A percentile compares a stretch with the other conserved stretches of the same genome.
Conservation (phyloP, 192 early-diverging fungal species). For the Backusella westeae region DNA sequence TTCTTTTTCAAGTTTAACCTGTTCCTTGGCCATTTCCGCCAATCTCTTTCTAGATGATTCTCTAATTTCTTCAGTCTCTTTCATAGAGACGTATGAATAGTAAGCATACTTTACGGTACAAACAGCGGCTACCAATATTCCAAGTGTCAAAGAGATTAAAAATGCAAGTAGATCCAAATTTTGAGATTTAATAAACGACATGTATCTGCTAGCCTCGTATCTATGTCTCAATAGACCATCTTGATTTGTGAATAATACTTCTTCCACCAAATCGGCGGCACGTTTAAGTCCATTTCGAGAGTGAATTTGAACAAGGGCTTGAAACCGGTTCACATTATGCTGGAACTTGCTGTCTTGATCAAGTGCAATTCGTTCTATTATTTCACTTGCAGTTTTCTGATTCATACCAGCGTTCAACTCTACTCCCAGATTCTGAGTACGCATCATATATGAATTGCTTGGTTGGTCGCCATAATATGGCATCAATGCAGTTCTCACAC, state of each 20-base stretch:
- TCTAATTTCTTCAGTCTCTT: neutral
- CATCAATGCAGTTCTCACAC: conserved; percentile 23
- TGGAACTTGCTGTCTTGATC: neutral
- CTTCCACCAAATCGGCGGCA: conserved; percentile 26
- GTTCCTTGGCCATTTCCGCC: neutral
- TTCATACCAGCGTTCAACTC: neutral
- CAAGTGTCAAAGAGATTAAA: neutral
- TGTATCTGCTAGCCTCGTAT: conserved; percentile 10
- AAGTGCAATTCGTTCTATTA: neutral
- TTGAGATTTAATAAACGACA: conserved; percentile 16
- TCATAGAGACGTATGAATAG: neutral
- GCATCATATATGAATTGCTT: neutral
- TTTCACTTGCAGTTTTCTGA: neutral
- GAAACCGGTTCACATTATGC: neutral
- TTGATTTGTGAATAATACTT: conserved; percentile 12
- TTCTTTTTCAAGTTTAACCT: neutral
- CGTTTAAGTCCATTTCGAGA: conserved; percentile 8
- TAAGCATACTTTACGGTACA: neutral
- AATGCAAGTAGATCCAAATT: conserved; percentile 23
- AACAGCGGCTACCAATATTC: neutral
- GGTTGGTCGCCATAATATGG: conserved; percentile 35
- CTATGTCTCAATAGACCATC: conserved; percentile 11
- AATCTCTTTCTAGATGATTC: neutral
- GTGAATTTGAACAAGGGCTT: conserved; percentile 19
- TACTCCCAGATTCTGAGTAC: neutral